Base-by-base conservation (phyloP, 192 early-diverging fungal genomes). In the Coemansia sp. region DNA sequence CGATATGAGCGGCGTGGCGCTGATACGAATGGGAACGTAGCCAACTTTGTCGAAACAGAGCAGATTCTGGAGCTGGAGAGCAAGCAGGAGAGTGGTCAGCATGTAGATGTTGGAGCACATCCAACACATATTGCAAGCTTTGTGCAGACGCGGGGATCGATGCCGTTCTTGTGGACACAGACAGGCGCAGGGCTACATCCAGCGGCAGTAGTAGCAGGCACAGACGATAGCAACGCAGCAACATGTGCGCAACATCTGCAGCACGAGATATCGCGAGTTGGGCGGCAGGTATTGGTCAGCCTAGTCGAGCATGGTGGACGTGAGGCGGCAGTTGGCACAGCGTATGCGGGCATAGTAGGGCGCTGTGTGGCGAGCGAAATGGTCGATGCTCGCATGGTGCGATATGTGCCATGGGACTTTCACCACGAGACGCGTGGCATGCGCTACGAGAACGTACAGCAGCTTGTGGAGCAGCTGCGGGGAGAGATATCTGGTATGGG, bases 1-100 rank as follows among this genome's bases (percentile, higher is more conserved):
- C 88, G 96, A 18, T 98, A 95, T 71, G 89, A 97, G 62, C 82
- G 89, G 8, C 85, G 97, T 51, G 95, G 97, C 29, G 85, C 95
- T 23, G 90, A 98, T 77, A 87, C 88, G 29, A 49, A 86, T 16
- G 97, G 95, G 2, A 73, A 91, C 60, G 91, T 94, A 2, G 90
- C 97, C 29, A 98, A 98, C 82, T 97, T 89, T 85, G 95, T 97
- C 0, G 97, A 98, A 71, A 97, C 94, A 3, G 95, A 98, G 71
- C 94, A 97, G 78, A 78, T 97, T 20, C 71, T 96, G 4, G 68
- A 84, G 12, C 75, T 87, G n/a, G 82, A 85, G 14, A 45, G 57
- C 3, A 37, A 52, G 13, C 41, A 43, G 16, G 69, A 67, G 20
- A 12, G 41, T 32, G 29, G 29, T 32, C 29, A 32, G 29, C 29